A percentile compares a stretch with the other conserved stretches of the same genome.
phyloP scores from a whole-genome alignment of 1,284 basidiomycete species.

The Apiotrichum sp. region DNA sequence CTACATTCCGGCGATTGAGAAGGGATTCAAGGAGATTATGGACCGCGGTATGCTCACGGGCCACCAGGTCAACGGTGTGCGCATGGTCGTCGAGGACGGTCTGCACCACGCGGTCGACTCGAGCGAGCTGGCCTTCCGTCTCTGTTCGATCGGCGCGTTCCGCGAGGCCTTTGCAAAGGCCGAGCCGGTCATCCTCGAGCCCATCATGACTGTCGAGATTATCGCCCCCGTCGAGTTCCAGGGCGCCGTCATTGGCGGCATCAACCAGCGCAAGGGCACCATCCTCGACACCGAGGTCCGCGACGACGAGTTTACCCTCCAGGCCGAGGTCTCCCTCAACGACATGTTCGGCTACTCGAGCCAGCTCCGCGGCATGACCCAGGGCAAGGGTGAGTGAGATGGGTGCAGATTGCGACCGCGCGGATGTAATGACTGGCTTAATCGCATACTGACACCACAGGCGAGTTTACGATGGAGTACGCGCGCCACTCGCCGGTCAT shows the following conservation, averaged over 20 bases:
- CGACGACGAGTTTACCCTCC: conserved; percentile 92
- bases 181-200: conserved; percentile 80
- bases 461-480: conserved; percentile 93
- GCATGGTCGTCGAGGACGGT: conserved; percentile 88
- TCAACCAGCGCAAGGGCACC: conserved; percentile 89
- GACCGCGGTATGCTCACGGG: conserved; percentile 89
- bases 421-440: too few relatives aligned
- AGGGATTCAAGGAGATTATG: conserved; percentile 93
- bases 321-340: conserved; percentile 88
- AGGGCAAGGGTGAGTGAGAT: conserved; percentile 67
- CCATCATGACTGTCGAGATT: conserved; percentile 97
- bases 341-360: conserved; percentile 99
- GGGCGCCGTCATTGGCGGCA: conserved; percentile 87
- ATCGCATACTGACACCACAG: background rate
- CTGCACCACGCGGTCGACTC: conserved; percentile 94
- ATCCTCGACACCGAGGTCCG: conserved; percentile 95
- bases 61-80: conserved; percentile 78
- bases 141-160: conserved; percentile 87
- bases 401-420: too few relatives aligned
- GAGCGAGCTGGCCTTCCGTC: conserved; percentile 89
- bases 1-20: conserved; percentile 93
- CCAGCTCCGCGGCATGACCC: conserved; percentile 84
- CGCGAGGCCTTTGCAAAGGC: conserved; percentile 79
- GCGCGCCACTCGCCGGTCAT: conserved; percentile 84
- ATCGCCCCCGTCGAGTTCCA: conserved; percentile 96